Evolutionary conservation across 176 grass and related monocot genomes (phyloP).

Genomic region (Musa schizocarpa): DNA sequence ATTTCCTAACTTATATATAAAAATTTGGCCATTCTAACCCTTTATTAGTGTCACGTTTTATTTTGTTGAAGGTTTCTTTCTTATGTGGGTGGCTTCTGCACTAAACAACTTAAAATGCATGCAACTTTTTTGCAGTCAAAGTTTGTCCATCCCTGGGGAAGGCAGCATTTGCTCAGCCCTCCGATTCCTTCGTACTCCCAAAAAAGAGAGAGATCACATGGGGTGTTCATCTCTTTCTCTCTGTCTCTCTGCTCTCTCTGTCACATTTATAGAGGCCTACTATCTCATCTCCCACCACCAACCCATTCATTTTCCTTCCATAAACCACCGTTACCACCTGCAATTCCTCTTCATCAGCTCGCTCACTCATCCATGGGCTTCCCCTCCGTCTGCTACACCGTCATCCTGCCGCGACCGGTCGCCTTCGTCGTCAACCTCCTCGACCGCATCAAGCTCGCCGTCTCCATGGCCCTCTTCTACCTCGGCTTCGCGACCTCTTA

Average conservation of each 20-base stretch:
- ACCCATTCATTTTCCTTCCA: neutral
- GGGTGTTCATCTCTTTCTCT: neutral
- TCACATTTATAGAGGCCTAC: neutral
- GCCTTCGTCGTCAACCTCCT: constrained; percentile 22
- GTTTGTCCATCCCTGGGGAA: neutral
- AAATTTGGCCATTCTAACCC: too few relatives aligned
- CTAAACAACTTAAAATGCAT: neutral
- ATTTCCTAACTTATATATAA: too few relatives aligned
- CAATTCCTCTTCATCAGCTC: too few relatives aligned
- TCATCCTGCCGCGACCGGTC: constrained; percentile 19
- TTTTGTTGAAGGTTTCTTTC: too few relatives aligned
- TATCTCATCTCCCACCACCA: neutral
- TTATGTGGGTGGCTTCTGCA: too few relatives aligned
- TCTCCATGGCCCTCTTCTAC: neutral
- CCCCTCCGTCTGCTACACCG: constrained; percentile 20
- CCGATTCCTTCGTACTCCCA: neutral
- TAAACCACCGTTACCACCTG: neutral
- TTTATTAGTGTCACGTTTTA: too few relatives aligned
- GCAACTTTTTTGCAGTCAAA: neutral
- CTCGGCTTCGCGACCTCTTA: constrained; percentile 1
- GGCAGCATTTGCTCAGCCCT: neutral
- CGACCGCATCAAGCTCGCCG: constrained; percentile 8
- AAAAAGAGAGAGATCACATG: too few relatives aligned
- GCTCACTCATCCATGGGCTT: neutral
- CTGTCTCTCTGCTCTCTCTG: neutral